A percentile compares a stretch with the other conserved stretches of the same genome.
phyloP scores from a whole-genome alignment of 768 basidiomycete species.

The Asterophora parasitica region DNA sequence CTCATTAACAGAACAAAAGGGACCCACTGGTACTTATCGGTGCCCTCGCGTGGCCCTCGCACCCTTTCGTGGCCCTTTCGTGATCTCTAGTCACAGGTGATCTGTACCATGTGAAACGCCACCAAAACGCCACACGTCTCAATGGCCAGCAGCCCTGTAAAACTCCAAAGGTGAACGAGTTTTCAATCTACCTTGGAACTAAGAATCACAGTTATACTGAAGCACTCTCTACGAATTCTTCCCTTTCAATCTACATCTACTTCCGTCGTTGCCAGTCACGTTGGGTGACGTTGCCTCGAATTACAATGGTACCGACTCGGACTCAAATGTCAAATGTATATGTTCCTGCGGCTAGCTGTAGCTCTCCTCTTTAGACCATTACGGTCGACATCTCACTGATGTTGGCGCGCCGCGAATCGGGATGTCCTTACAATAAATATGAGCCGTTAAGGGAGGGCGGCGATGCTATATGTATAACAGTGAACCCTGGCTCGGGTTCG shows the following conservation, averaged over 20 bases:
- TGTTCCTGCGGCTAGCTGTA: not conserved
- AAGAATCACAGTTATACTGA: too few species aligned
- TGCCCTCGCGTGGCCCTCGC: too few species aligned
- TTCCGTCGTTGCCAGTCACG: too few species aligned
- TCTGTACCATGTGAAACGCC: not conserved
- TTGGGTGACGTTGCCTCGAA: too few species aligned
- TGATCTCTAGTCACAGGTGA: too few species aligned
- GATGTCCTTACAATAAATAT: not conserved
- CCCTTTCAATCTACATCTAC: too few species aligned
- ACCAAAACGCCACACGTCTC: slow-evolving; percentile 4
- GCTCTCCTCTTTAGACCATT: not conserved
- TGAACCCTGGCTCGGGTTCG: not conserved
- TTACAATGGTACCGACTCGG: too few species aligned
- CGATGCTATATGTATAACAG: too few species aligned
- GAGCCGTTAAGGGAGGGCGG: not conserved
- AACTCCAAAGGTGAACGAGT: not conserved
- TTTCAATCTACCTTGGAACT: too few species aligned
- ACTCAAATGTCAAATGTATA: too few species aligned
- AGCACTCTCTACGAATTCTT: too few species aligned
- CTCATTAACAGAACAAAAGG: not conserved
- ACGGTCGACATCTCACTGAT: not conserved
- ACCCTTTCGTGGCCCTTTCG: not conserved
- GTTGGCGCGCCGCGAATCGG: not conserved
- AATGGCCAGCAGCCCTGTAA: not conserved
- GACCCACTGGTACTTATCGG: not conserved